Evolutionary conservation across 257 asterid species (phyloP).

Genomic region (Plectranthus barbatus): DNA sequence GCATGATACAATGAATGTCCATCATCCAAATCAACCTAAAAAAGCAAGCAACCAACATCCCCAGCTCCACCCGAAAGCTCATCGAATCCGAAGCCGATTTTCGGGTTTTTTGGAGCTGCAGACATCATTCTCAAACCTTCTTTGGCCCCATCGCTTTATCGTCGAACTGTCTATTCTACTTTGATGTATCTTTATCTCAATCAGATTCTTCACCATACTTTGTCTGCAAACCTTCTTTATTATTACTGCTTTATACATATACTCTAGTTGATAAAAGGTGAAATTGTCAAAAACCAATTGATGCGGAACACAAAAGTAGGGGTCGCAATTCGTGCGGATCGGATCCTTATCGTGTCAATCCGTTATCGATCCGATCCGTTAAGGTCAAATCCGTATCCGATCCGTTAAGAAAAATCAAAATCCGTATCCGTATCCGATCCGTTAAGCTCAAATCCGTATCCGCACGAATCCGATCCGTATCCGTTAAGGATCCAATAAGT

Average conservation of each 20-base stretch:
- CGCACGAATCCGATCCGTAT: too few relatives aligned
- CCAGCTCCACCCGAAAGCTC: background rate
- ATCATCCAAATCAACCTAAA: background rate
- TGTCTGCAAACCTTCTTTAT: background rate
- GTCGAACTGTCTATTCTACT: background rate
- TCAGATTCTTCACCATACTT: background rate
- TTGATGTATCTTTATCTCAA: conserved; percentile 11
- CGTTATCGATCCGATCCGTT: too few relatives aligned
- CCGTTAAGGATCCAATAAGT: too few relatives aligned
- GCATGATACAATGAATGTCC: conserved; percentile 10
- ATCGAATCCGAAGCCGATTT: background rate
- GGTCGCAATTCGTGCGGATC: too few relatives aligned
- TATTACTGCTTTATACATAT: too few relatives aligned
- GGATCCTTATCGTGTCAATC: too few relatives aligned
- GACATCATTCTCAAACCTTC: background rate
- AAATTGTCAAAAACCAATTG: conserved; percentile 15
- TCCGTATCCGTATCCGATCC: too few relatives aligned
- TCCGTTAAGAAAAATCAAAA: too few relatives aligned
- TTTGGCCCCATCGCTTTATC: conserved; percentile 16
- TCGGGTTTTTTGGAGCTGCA: background rate
- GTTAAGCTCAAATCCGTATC: too few relatives aligned
- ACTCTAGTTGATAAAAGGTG: background rate
- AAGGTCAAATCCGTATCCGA: too few relatives aligned
- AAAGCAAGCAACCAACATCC: conserved; percentile 1
- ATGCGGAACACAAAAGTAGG: background rate